Percentiles rank a stretch among this genome's conserved stretches.
Evolutionary conservation across 768 basidiomycete genomes (phyloP).

Genomic region (Psilocybe tampanensis): DNA sequence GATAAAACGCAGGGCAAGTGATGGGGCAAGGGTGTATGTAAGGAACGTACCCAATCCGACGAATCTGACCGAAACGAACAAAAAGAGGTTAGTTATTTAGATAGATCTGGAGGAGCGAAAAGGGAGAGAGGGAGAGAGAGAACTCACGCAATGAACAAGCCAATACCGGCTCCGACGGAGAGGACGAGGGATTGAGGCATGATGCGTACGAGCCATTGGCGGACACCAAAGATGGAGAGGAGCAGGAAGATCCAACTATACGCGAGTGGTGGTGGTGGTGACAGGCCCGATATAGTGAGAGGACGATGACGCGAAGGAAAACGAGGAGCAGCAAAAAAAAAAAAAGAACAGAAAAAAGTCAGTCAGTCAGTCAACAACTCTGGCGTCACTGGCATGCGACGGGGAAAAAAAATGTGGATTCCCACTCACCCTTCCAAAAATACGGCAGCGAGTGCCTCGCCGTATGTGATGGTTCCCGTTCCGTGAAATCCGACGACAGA

Average conservation of each 20-base stretch:
- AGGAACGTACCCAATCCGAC: conserved; percentile 74
- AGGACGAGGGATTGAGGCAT: conserved; percentile 88
- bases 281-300: no score
- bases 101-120: background rate
- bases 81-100: conserved; percentile 11
- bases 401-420: no score
- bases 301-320: no score
- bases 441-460: conserved; percentile 81
- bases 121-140: background rate
- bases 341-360: no score
- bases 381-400: no score
- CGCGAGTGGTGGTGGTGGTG: background rate
- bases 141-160: conserved; percentile 83
- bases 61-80: conserved; percentile 48
- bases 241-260: conserved; percentile 79
- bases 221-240: conserved; percentile 79
- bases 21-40: no score
- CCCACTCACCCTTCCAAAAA: conserved; percentile 83
- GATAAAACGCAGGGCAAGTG: no score
- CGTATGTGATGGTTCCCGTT: conserved; percentile 68
- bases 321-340: background rate
- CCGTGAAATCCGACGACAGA: conserved; percentile 89
- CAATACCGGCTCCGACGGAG: conserved; percentile 86
- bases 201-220: conserved; percentile 87
- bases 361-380: no score